Percentiles rank a stretch among this genome's conserved stretches.
phyloP scores from a whole-genome alignment of 1,139 yeast species.

The Yamadazyma triangularis region DNA sequence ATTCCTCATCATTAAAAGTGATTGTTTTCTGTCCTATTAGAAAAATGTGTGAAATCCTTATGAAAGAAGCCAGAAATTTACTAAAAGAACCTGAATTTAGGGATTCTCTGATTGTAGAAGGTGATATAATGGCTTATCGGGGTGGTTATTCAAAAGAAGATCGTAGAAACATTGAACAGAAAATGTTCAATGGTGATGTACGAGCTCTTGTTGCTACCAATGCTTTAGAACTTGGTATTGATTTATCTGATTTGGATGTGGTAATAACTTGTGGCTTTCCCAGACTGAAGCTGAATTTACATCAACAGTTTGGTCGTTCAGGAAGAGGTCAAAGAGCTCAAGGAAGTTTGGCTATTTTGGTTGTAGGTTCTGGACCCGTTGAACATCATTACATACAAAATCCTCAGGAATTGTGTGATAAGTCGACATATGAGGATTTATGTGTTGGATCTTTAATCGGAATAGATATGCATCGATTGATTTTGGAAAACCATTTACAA shows the following conservation, averaged over 20 bases:
- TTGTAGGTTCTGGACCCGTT: constrained; percentile 80
- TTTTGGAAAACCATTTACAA: constrained; percentile 79
- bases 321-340: constrained; percentile 76
- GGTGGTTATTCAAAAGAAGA: constrained; percentile 91
- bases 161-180: constrained; percentile 78
- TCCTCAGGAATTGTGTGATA: constrained; percentile 57
- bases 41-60: constrained; percentile 76
- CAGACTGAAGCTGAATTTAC: constrained; percentile 73
- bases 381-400: constrained; percentile 80
- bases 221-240: constrained; percentile 93
- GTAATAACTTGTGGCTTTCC: constrained; percentile 94
- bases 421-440: constrained; percentile 36
- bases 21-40: constrained; percentile 90
- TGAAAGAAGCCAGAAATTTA: constrained; percentile 69
- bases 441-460: constrained; percentile 39
- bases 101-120: constrained; percentile 36
- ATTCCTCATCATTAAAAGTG: constrained; percentile 54
- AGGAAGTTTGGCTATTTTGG: constrained; percentile 65
- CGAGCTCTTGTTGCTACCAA: constrained; percentile 90
- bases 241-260: constrained; percentile 87
- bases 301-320: constrained; percentile 96
- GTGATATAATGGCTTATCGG: constrained; percentile 84
- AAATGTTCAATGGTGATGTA: constrained; percentile 83
- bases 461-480: constrained; percentile 28
- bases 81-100: constrained; percentile 24